Percentiles rank a stretch among this genome's conserved stretches.
Conservation (phyloP, 2,329 filamentous ascomycete species). For the Trichoderma brevicompactum region DNA sequence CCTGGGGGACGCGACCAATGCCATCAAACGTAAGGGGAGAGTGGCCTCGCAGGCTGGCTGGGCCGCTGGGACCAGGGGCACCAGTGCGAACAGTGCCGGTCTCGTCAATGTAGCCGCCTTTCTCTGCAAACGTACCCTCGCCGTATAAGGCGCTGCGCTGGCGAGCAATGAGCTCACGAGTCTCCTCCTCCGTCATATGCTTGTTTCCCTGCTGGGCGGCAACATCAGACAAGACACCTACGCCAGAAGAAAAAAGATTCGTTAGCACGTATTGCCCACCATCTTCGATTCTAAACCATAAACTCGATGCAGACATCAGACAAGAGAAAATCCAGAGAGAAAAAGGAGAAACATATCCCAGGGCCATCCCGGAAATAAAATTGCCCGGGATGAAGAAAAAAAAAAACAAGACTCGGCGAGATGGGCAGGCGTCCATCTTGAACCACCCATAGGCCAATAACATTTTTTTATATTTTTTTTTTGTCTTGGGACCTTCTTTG, state of each 20-base stretch:
- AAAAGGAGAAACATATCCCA: constrained; percentile 11
- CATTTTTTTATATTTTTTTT: constrained; percentile 43
- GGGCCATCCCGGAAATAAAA: constrained; percentile 26
- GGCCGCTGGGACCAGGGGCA: constrained; percentile 67
- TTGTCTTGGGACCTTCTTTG: constrained; percentile 37
- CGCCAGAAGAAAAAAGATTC: constrained; percentile 43
- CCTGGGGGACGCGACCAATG: constrained; percentile 49
- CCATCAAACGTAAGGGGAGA: constrained; percentile 81
- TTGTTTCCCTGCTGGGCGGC: constrained; percentile 59
- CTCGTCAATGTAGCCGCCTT: constrained; percentile 70
- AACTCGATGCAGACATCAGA: constrained; percentile 18
- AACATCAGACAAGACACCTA: constrained; percentile 58
- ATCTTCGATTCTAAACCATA: constrained; percentile 36
- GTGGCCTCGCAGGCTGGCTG: constrained; percentile 69
- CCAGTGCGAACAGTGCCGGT: constrained; percentile 64
- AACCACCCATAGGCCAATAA: constrained; percentile 32
- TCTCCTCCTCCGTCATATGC: constrained; percentile 92
- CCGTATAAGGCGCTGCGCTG: constrained; percentile 95
- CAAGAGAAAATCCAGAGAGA: constrained; percentile 28
- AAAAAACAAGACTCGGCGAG: constrained; percentile 26
- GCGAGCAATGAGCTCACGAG: constrained; percentile 91
- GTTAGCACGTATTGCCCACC: constrained; percentile 43
- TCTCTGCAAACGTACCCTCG: constrained; percentile 71
- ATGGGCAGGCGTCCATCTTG: constrained; percentile 30
- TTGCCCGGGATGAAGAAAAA: constrained; percentile 23